Percentiles rank a stretch among this genome's conserved stretches.
These are phyloP conservation scores for Tilletiaria anomala DNA, from an alignment of 1,284 basidiomycete genomes.

Conservation along the genomic window DNA sequence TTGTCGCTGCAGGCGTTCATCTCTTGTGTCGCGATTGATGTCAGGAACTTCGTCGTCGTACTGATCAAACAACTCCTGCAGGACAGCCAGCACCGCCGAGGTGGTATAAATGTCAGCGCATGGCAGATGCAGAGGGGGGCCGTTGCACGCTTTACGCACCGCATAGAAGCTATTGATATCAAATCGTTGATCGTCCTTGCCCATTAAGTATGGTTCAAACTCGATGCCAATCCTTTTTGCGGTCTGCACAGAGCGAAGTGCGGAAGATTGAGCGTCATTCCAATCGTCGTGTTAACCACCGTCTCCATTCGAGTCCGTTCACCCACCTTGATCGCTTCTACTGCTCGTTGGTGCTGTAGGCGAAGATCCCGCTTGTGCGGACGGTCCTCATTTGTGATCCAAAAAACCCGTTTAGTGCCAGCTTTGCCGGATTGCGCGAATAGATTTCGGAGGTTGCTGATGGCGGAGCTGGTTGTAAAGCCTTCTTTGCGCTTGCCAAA, in stretches of 20 bases:
- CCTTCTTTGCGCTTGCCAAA: neutral
- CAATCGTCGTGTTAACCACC: too few relatives aligned
- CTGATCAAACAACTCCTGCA: constrained; percentile 25
- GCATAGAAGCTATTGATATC: constrained; percentile 61
- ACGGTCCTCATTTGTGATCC: constrained; percentile 79
- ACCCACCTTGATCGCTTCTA: too few relatives aligned
- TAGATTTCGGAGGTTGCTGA: neutral
- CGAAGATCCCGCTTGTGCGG: constrained; percentile 43
- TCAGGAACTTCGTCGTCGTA: constrained; percentile 12
- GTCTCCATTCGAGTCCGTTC: too few relatives aligned
- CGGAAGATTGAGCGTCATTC: too few relatives aligned
- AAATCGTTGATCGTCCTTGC: constrained; percentile 51
- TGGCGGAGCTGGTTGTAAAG: neutral
- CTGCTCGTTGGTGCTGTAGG: too few relatives aligned
- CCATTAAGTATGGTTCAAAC: constrained; percentile 85
- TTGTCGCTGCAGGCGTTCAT: constrained; percentile 10
- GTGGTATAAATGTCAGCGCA: too few relatives aligned
- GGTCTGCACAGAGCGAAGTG: constrained; percentile 42
- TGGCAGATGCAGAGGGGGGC: too few relatives aligned
- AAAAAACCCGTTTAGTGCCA: constrained; percentile 75
- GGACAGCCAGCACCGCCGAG: too few relatives aligned
- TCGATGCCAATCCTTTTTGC: constrained; percentile 51
- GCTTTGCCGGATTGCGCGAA: constrained; percentile 56
- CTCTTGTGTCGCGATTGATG: constrained; percentile 8
- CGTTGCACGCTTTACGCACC: constrained; percentile 48